These are phyloP conservation scores for Plasmodium vivax DNA, from an alignment of 169 alveolate genomes.

Conservation along the genomic window DNA sequence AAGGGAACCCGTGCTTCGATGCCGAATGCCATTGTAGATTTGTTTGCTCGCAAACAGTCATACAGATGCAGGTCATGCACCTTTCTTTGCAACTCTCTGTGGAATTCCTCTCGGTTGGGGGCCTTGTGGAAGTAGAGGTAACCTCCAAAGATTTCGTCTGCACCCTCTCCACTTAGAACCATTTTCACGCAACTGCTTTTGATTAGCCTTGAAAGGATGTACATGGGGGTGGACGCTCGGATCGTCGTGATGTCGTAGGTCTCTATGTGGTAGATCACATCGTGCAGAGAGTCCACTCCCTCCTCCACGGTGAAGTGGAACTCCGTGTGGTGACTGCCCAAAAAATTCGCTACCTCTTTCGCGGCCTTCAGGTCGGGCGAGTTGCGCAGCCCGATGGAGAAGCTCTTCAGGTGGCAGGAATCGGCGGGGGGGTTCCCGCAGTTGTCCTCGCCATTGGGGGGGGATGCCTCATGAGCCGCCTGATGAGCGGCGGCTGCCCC, in stretches of 20 bases:
- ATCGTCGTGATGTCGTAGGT: conserved; percentile 90
- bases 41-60: conserved; percentile 89
- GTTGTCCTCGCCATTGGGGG: conserved; percentile 3
- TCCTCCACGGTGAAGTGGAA: conserved; percentile 87
- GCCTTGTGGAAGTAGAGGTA: conserved; percentile 90
- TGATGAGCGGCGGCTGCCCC: too few species aligned
- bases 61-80: conserved; percentile 83
- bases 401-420: conserved; percentile 19
- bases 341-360: conserved; percentile 78
- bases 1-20: conserved; percentile 92
- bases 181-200: conserved; percentile 86
- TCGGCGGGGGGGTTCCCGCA: neutral
- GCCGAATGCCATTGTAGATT: conserved; percentile 90
- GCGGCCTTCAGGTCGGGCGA: conserved; percentile 73
- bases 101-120: conserved; percentile 86
- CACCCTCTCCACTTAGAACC: conserved; percentile 91
- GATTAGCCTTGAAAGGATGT: conserved; percentile 83
- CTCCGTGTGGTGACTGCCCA: conserved; percentile 88
- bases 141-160: conserved; percentile 92
- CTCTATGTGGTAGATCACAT: conserved; percentile 90
- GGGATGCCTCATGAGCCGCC: neutral
- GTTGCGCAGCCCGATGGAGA: conserved; percentile 51
- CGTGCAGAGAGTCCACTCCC: conserved; percentile 81
- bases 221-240: conserved; percentile 92
- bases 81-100: conserved; percentile 86